phyloP scores from a whole-genome alignment of 2,329 filamentous ascomycete species.

The Hymenoscyphus infarciens region DNA sequence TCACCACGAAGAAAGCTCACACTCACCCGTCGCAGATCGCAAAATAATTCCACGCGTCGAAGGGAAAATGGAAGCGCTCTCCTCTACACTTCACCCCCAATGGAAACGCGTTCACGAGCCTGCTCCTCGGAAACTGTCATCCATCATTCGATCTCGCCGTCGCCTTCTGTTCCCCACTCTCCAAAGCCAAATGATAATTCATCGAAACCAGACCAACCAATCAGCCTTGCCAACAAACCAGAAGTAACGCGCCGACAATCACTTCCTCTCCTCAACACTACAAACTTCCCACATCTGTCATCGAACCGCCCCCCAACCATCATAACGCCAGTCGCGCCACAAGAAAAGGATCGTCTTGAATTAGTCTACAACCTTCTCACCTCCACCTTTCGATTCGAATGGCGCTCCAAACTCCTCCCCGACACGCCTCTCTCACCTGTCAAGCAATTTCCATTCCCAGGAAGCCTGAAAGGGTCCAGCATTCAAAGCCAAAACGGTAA shows the following conservation, averaged over 20 bases:
- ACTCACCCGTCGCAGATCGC: not conserved
- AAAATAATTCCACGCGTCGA: not conserved
- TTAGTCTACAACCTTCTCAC: slow-evolving; percentile 22
- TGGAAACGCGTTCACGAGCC: not conserved
- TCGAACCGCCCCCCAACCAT: not conserved
- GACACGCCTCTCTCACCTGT: not conserved
- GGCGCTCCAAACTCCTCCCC: slow-evolving; percentile 15
- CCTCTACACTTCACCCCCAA: not conserved
- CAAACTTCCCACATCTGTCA: not conserved
- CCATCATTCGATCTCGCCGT: not conserved
- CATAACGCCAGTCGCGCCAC: not conserved
- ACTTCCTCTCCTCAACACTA: not conserved
- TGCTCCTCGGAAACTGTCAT: not conserved
- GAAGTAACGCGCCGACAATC: not conserved
- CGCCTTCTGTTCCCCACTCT: not conserved
- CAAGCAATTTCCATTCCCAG: not conserved
- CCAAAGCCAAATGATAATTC: not conserved
- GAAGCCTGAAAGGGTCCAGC: not conserved
- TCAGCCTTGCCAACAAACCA: not conserved
- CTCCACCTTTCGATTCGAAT: slow-evolving; percentile 13
- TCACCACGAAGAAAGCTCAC: not conserved
- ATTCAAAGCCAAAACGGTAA: not conserved
- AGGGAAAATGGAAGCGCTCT: not conserved
- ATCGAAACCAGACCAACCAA: not conserved
- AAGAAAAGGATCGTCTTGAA: not conserved